Percentiles rank a stretch among this genome's conserved stretches.
Conservation (phyloP, 1,284 basidiomycete genomes). For the Agaricales sp. region DNA sequence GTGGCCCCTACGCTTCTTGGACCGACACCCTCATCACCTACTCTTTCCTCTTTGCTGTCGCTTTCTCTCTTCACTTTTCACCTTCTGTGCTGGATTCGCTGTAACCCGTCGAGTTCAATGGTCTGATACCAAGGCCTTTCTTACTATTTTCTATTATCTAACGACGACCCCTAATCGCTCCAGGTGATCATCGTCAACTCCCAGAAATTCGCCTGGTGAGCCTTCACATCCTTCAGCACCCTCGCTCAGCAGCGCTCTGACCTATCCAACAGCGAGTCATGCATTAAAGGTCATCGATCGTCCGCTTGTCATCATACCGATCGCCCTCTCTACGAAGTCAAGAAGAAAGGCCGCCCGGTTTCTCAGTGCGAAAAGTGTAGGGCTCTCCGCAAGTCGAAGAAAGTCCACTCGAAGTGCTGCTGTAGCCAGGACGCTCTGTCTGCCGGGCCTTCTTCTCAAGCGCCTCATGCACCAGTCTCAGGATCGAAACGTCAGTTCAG, state of each 20-base stretch:
- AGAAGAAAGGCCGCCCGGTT: slow-evolving; percentile 78
- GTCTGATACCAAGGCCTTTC: too few relatives aligned
- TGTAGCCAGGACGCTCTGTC: slow-evolving; percentile 32
- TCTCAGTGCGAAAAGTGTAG: slow-evolving; percentile 78
- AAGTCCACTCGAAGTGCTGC: slow-evolving; percentile 65
- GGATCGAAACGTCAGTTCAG: slow-evolving; percentile 44
- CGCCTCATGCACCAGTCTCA: slow-evolving; percentile 22
- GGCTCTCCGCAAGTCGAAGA: slow-evolving; percentile 63
- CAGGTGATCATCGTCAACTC: slow-evolving; percentile 52
- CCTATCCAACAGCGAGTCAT: slow-evolving; percentile 54
- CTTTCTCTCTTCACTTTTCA: too few relatives aligned
- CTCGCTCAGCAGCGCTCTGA: slow-evolving; percentile 4
- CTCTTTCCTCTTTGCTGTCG: too few relatives aligned
- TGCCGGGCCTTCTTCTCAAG: slow-evolving; percentile 25
- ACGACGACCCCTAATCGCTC: too few relatives aligned
- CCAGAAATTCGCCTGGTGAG: slow-evolving; percentile 76
- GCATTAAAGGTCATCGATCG: slow-evolving; percentile 83
- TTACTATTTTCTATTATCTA: too few relatives aligned
- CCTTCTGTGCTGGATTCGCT: too few relatives aligned
- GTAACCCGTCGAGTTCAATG: too few relatives aligned
- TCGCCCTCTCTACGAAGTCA: slow-evolving; percentile 75
- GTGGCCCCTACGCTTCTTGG: too few relatives aligned
- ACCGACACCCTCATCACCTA: too few relatives aligned
- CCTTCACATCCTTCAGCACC: slow-evolving; percentile 8
- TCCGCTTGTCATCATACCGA: slow-evolving; percentile 76